Base-by-base conservation (phyloP, 257 asterid genomes). In the Solanum chmielewskii region DNA sequence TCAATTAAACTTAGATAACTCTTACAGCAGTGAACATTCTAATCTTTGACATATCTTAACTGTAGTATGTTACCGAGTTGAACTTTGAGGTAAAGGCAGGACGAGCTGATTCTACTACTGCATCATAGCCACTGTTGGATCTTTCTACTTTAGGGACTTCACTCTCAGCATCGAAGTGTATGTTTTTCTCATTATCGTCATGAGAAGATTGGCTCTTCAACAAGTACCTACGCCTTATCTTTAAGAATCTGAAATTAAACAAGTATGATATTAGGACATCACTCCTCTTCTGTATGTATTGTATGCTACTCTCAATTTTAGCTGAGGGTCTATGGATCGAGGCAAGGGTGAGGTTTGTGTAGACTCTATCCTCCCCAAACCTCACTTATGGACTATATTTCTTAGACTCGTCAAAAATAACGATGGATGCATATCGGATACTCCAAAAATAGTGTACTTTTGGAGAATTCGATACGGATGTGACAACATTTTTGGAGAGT, bases 241-340 rank as follows among this genome's bases (percentile, higher is more conserved):
- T 92, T 88, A 93, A 89, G 39, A 92, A 93, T 87, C 94, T 93
- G 94, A 83, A 87, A 91, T 60, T 75, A 86, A 89, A 59, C 8
- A 33, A 29, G 82, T 75, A 47, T 25, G 71, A 9, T 64, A 21
- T 41, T 62, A 66, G 49, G 44, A 18, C 15, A 25, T 77, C 25
- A 77, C 39, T 42, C 37, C 11, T 86, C 52, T 10, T 35, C 10
- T 68, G 33, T 64, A 64, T 64, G 33, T n/a, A 2, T 25, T 64
- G 33, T 33, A 5, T 3, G 35, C 35, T 33, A 33, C 35, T 33
- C 35, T 33, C 35, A 33, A 33, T 4, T 62, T n/a, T 2, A 62
- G 3, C 4, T 11, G 31, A 62, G 14, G 15, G 13, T 62, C 31
- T 62, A 4, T n/a, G 39, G 39, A 37, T 37, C 3, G 27, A 60